Evolutionary conservation across 1,284 basidiomycete genomes (phyloP).

Genomic region (Ustilago loliicola): DNA sequence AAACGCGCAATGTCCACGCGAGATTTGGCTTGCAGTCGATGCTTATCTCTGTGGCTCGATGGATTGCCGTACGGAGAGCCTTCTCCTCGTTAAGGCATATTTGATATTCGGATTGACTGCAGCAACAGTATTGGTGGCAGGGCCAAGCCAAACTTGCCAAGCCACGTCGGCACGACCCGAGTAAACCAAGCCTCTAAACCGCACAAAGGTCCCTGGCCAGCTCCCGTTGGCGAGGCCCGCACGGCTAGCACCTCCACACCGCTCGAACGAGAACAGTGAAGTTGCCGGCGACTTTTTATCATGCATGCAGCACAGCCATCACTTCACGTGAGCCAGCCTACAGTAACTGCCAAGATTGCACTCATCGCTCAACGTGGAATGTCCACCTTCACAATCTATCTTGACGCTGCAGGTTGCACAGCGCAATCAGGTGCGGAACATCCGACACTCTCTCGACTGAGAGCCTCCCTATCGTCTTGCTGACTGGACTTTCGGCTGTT

Average conservation of each 20-base stretch:
- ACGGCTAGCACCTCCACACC: not conserved
- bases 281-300: not conserved
- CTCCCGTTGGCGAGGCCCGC: not conserved
- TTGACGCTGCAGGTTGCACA: too few species aligned
- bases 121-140: not conserved
- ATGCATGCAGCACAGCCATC: slow-evolving; percentile 6
- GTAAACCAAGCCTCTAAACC: not conserved
- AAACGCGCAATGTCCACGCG: slow-evolving; percentile 4
- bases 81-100: not conserved
- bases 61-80: not conserved
- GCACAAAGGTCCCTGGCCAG: not conserved
- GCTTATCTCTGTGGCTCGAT: not conserved
- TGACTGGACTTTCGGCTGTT: not conserved
- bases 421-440: too few species aligned
- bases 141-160: not conserved
- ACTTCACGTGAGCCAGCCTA: not conserved
- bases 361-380: too few species aligned
- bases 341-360: too few species aligned
- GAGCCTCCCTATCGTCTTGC: not conserved
- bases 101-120: too few species aligned
- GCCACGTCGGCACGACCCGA: not conserved
- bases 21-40: not conserved
- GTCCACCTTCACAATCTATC: too few species aligned
- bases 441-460: not conserved
- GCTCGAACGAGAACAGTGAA: not conserved